Evolutionary conservation across 305 asterid species (phyloP), one percentile per base, ranked within the genome.

Genomic region (Solanum hybrid): DNA sequence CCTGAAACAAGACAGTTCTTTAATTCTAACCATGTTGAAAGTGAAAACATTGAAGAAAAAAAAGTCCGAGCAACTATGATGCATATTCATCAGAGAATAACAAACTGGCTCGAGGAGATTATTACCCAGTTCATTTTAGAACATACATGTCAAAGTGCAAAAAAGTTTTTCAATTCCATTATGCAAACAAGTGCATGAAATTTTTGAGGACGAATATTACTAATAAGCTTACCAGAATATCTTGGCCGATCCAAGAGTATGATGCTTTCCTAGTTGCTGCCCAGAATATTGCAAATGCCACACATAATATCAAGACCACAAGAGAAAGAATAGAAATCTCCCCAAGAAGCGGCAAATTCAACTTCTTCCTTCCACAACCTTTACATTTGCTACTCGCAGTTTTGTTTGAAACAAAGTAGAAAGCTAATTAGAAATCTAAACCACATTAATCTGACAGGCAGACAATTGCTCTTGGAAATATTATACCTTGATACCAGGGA

Each of bases 231-330:
- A 98, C 99, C 89, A 98, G 97, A 93, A 96, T 89, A 91, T 98
- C 99, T 93, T 98, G 99, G 61, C 99, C 99, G 80, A 95, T 91
- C 99, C 99, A 97, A 82, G 99, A 95, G 95, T 95, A 97, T 9
- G 99, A 94, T 88, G 96, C 96, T 92, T 92, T 96, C 90, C 99
- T 94, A 76, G 94, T 94, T 89, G 94, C 96, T 89, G 98, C 99
- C 99, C 99, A 98, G 87, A 82, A 91, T 88, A 97, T 46, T 42
- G 99, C 98, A 93, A 96, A 98, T 78, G 90, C 96, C 94, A 94
- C 76, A 89, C 99, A 97, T 91, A 90, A 86, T 73, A 95, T 90
- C 90, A 95, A 94, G 90, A 97, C 98, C 51, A 88, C 95, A 67
- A 98, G 92, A 86, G 99, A 97, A 37, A 98, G 92, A 89, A 95